Base-by-base conservation (phyloP, 192 early-diverging fungal species). In the Mortierella antarctica region DNA sequence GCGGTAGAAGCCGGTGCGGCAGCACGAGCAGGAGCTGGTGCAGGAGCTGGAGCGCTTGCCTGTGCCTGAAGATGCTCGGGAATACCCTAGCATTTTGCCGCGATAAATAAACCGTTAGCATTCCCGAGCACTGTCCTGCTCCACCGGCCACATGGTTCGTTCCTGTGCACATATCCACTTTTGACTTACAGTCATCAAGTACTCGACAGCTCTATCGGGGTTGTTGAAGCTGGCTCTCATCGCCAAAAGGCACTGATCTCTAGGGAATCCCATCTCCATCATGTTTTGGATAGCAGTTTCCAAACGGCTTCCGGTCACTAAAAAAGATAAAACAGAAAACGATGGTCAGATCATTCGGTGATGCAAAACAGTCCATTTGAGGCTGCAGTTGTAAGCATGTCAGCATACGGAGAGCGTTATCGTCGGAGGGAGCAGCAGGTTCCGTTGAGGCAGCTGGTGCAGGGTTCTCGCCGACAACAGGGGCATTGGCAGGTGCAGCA, bases 171-270 rank as follows among this genome's bases (percentile, higher is more conserved):
- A 23, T 1, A 47, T 0, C 44, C 17, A 20, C 46, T 5, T 45
- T 23, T 17, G 53, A 7, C 61, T 48, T 87, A 95, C 94, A 58
- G 78, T 98, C 73, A 97, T 90, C 57, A 99, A 85, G 74, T 98
- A 99, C 83, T 99, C 97, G 11, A 94, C 96, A 23, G 97, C 97
- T 65, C 97, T 89, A 83, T 98, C 96, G 2, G 97, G 96, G 82
- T 99, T 99, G 82, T 97, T 98, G 75, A 93, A 98, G 71, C 95
- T 96, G 8, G 97, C 97, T 55, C 96, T 92, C 93, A 99, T 96
- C 11, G 97, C 97, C 60, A 82, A 78, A 49, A 93, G 88, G 57
- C 95, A 94, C 73, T 98, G 90, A 17, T 94, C 92, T 51, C 94
- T 89, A 62, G 92, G 88, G 83, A 94, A 99, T 18, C 97, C 97